Conservation (phyloP, 1,284 basidiomycete genomes). For the Anthracocystis walkeri region DNA sequence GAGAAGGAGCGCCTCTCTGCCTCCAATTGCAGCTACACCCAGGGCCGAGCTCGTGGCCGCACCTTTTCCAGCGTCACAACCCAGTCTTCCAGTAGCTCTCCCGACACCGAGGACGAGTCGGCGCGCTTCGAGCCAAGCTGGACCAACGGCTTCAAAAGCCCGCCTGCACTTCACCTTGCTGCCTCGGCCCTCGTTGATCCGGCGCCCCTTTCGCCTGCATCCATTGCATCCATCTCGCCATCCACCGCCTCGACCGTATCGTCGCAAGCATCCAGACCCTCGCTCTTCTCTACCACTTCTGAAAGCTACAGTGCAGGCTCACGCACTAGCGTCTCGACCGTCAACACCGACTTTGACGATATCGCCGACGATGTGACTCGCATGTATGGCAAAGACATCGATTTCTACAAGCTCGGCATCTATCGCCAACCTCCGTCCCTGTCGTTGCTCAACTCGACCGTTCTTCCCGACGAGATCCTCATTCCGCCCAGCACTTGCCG, state of each 20-base stretch:
- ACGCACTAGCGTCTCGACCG: slow-evolving; percentile 45
- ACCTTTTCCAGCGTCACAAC: slow-evolving; percentile 54
- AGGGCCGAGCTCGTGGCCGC: slow-evolving; percentile 29
- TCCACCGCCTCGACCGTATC: slow-evolving; percentile 54
- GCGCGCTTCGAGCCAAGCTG: slow-evolving; percentile 35
- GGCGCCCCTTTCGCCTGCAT: slow-evolving; percentile 14
- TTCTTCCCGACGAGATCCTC: slow-evolving; percentile 57
- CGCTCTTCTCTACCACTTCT: slow-evolving; percentile 49
- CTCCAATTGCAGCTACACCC: slow-evolving; percentile 23
- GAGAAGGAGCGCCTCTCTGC: slow-evolving; percentile 39
- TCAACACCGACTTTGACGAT: slow-evolving; percentile 21
- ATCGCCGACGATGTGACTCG: slow-evolving; percentile 27
- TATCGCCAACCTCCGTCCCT: slow-evolving; percentile 52
- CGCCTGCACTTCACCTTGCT: slow-evolving; percentile 6
- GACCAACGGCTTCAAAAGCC: slow-evolving; percentile 17
- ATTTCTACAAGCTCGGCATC: neutral
- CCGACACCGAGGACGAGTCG: slow-evolving; percentile 41
- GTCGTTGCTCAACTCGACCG: slow-evolving; percentile 59
- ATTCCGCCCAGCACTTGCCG: slow-evolving; percentile 39
- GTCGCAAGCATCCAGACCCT: slow-evolving; percentile 42
- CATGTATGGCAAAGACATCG: slow-evolving; percentile 9
- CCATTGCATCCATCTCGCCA: slow-evolving; percentile 30
- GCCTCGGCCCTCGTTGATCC: neutral
- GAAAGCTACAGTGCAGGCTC: slow-evolving; percentile 41
- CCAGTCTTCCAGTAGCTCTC: slow-evolving; percentile 43